phyloP scores from a whole-genome alignment of 306 rosid species.

The Dalbergia cochinchinensis region DNA sequence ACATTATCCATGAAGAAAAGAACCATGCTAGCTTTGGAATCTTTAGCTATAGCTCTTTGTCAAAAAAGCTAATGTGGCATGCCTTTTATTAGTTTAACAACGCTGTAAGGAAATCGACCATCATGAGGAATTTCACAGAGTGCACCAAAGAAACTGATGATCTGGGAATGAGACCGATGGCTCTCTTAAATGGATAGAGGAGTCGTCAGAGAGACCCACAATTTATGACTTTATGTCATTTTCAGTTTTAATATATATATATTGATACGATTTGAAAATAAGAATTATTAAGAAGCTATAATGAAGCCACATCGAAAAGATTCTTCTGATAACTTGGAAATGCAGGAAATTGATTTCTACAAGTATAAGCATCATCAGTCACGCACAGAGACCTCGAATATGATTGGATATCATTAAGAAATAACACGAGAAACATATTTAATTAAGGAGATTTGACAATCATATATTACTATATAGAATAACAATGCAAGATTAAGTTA shows the following conservation, averaged over 20 bases:
- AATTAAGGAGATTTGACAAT: conserved; percentile 26
- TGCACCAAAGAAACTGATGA: conserved; percentile 26
- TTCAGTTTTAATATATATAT: conserved; percentile 46
- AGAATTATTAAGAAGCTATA: background rate
- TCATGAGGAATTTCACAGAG: conserved; percentile 53
- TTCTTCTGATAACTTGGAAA: conserved; percentile 78
- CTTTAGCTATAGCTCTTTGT: conserved; percentile 51
- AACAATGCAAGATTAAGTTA: conserved; percentile 11
- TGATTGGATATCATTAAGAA: conserved; percentile 59
- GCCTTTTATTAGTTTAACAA: conserved; percentile 41
- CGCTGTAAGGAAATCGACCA: conserved; percentile 52
- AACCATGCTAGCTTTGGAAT: conserved; percentile 36
- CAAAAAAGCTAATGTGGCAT: conserved; percentile 57
- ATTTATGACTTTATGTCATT: conserved; percentile 70
- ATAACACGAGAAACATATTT: conserved; percentile 39
- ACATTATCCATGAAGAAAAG: conserved; percentile 38
- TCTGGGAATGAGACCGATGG: conserved; percentile 47
- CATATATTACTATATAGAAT: conserved; percentile 14
- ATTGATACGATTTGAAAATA: conserved; percentile 39
- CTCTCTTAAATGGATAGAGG: conserved; percentile 51
- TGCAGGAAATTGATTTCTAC: conserved; percentile 88
- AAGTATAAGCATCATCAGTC: conserved; percentile 75
- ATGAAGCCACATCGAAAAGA: conserved; percentile 55
- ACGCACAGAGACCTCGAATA: conserved; percentile 46
- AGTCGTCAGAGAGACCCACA: conserved; percentile 46